A percentile compares a stretch with the other conserved stretches of the same genome.
Evolutionary conservation across 257 asterid genomes (phyloP).

Genomic region (Echites panduratus): DNA sequence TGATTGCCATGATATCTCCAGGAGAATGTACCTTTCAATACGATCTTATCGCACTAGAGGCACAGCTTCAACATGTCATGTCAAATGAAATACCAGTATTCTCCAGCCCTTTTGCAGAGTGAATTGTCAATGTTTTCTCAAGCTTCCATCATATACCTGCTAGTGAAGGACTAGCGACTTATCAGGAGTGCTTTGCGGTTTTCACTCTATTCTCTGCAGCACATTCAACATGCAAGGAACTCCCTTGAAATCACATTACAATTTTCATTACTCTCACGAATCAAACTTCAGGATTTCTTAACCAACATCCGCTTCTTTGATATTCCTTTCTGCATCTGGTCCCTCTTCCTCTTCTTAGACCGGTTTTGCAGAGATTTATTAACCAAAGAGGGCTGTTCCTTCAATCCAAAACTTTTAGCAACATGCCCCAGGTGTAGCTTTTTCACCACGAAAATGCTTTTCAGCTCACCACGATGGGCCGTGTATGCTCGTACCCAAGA

Average conservation of each 20-base stretch:
- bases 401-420: constrained; percentile 79
- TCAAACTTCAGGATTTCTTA: constrained; percentile 27
- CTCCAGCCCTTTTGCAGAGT: neutral
- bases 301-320: constrained; percentile 46
- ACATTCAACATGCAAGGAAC: neutral
- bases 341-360: constrained; percentile 70
- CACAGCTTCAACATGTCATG: neutral
- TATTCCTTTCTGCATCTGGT: constrained; percentile 39
- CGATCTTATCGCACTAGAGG: neutral
- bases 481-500: constrained; percentile 91
- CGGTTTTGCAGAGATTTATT: constrained; percentile 68
- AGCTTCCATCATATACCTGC: neutral
- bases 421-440: constrained; percentile 94
- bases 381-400: constrained; percentile 80
- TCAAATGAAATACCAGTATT: neutral
- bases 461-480: constrained; percentile 95
- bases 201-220: neutral
- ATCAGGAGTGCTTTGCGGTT: neutral
- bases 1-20: neutral
- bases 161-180: neutral
- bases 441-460: constrained; percentile 71
- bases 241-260: neutral
- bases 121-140: neutral
- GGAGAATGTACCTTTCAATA: neutral
- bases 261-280: neutral